Percentiles rank a stretch among this genome's conserved stretches.
Evolutionary conservation across 257 asterid genomes (phyloP).

Genomic region (Dorcoceras hygrometricum): DNA sequence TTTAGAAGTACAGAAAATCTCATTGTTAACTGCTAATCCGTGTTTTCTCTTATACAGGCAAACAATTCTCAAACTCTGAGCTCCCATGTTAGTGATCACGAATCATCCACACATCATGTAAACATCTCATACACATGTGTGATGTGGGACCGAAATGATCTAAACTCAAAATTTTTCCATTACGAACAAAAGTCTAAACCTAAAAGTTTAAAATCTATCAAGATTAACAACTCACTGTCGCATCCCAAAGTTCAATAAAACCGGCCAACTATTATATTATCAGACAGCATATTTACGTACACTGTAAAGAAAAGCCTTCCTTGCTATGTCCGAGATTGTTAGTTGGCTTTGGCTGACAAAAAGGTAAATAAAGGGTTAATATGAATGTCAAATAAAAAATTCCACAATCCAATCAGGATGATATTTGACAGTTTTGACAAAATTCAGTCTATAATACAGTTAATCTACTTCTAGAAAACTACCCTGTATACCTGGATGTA

Average conservation of each 20-base stretch:
- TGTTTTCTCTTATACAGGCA: background rate
- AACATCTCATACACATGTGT: slow-evolving; percentile 15
- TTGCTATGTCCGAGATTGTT: slow-evolving; percentile 92
- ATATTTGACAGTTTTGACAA: slow-evolving; percentile 3
- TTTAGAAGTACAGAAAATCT: slow-evolving; percentile 12
- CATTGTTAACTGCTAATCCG: background rate
- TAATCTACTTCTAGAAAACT: background rate
- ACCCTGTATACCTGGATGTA: no score
- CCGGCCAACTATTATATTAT: slow-evolving; percentile 19
- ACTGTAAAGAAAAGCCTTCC: slow-evolving; percentile 98
- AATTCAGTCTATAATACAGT: slow-evolving; percentile 3
- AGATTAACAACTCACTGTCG: slow-evolving; percentile 12
- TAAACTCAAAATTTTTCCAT: slow-evolving; percentile 14
- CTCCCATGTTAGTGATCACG: background rate
- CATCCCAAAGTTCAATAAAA: slow-evolving; percentile 6
- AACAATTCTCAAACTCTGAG: background rate
- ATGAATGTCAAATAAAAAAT: slow-evolving; percentile 1
- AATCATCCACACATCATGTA: slow-evolving; percentile 12
- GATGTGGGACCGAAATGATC: slow-evolving; percentile 1
- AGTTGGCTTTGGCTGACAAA: slow-evolving; percentile 82
- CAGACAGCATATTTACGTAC: slow-evolving; percentile 44
- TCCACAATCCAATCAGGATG: slow-evolving; percentile 5
- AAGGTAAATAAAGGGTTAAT: slow-evolving; percentile 29
- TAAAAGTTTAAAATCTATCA: slow-evolving; percentile 1
- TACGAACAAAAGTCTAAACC: slow-evolving; percentile 8